Conservation (phyloP, 2,329 filamentous ascomycete genomes). For the Penicillium hesseltinei region DNA sequence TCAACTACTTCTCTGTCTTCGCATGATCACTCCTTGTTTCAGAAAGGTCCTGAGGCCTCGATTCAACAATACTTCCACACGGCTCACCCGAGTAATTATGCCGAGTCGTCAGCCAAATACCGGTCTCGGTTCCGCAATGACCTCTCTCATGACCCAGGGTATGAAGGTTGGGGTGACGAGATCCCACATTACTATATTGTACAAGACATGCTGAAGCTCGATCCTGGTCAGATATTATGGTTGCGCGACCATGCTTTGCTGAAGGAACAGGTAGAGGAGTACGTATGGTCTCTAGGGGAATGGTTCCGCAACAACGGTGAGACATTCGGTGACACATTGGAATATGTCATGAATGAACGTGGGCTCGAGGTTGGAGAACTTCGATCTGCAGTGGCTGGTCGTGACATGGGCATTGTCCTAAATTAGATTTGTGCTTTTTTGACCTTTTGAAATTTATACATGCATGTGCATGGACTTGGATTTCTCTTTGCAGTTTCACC, state of each 20-base stretch:
- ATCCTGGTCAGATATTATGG: constrained; percentile 59
- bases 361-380: constrained; percentile 51
- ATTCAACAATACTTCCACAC: constrained; percentile 26
- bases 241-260: constrained; percentile 55
- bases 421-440: constrained; percentile 8
- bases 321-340: constrained; percentile 59
- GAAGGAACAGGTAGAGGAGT: constrained; percentile 58
- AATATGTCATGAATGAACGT: constrained; percentile 56
- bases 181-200: constrained; percentile 63
- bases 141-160: constrained; percentile 52
- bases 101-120: constrained; percentile 37
- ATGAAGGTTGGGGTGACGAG: constrained; percentile 65
- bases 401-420: constrained; percentile 33
- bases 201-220: constrained; percentile 63
- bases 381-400: constrained; percentile 29
- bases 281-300: constrained; percentile 52
- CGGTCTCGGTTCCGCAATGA: constrained; percentile 50
- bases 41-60: constrained; percentile 4
- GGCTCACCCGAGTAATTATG: constrained; percentile 19
- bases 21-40: constrained; percentile 3
- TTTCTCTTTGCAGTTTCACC: not conserved
- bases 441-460: not conserved
- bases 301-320: constrained; percentile 66
- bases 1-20: constrained; percentile 7
- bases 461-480: not conserved